phyloP scores from a whole-genome alignment of 2,329 filamentous ascomycete genomes.

The Lachnum nothofagi region DNA sequence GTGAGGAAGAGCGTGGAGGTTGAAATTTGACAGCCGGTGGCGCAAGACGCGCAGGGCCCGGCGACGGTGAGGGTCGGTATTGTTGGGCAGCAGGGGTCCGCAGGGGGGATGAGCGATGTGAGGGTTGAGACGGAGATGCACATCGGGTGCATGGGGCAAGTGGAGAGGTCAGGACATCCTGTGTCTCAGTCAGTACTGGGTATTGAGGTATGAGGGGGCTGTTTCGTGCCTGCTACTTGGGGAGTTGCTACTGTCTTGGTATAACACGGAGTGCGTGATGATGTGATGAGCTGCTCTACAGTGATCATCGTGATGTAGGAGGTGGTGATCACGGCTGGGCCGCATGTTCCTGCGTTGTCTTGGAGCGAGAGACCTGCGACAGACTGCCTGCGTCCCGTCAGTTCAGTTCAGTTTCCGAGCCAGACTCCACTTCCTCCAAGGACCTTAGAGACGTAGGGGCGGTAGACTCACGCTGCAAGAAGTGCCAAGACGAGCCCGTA shows the following conservation, averaged over 20 bases:
- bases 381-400: slow-evolving; percentile 1
- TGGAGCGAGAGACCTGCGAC: neutral
- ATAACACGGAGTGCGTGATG: slow-evolving; percentile 27
- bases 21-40: slow-evolving; percentile 24
- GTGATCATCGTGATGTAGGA: slow-evolving; percentile 18
- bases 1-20: slow-evolving; percentile 10
- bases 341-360: slow-evolving; percentile 5
- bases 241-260: slow-evolving; percentile 24
- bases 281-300: slow-evolving; percentile 6
- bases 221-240: slow-evolving; percentile 1
- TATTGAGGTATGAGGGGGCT: neutral
- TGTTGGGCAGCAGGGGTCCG: slow-evolving; percentile 36
- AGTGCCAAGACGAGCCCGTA: neutral
- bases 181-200: slow-evolving; percentile 1
- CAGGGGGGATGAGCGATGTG: slow-evolving; percentile 36
- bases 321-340: slow-evolving; percentile 11
- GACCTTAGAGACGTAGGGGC: neutral
- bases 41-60: slow-evolving; percentile 26
- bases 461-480: slow-evolving; percentile 4
- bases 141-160: slow-evolving; percentile 4
- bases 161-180: slow-evolving; percentile 9
- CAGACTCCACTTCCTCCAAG: too few species aligned
- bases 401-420: neutral
- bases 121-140: slow-evolving; percentile 23
- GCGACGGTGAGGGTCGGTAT: slow-evolving; percentile 31